Evolutionary conservation across 106 monocot species (phyloP).

Genomic region (Dioscorea zingiberensis): DNA sequence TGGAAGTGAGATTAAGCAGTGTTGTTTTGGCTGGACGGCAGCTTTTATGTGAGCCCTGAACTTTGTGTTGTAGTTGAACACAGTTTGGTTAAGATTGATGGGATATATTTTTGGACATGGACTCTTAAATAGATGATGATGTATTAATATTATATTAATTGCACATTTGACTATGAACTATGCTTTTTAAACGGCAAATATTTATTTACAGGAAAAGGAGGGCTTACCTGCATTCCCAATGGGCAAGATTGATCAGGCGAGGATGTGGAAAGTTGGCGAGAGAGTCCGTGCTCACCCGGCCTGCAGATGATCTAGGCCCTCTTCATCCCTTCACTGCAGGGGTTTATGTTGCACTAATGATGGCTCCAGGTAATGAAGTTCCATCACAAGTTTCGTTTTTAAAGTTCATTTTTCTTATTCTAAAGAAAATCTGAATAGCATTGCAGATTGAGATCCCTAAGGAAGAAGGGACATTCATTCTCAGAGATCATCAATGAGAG

Average conservation of each 20-base stretch:
- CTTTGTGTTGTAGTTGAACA: neutral
- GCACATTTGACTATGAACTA: too few species aligned
- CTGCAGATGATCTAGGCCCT: constrained; percentile 68
- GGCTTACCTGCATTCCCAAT: constrained; percentile 87
- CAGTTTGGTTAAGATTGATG: neutral
- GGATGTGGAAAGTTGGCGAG: constrained; percentile 88
- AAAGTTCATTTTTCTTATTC: neutral
- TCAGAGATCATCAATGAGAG: constrained; percentile 90
- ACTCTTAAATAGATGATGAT: too few species aligned
- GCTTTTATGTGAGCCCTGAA: constrained; percentile 54
- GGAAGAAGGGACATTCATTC: constrained; percentile 84
- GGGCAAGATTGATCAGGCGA: constrained; percentile 85
- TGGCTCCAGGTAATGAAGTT: constrained; percentile 60
- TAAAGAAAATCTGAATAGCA: neutral
- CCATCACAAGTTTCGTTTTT: neutral
- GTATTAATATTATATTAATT: too few species aligned
- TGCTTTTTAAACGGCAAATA: neutral
- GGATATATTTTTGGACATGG: too few species aligned
- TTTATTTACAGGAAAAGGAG: constrained; percentile 57
- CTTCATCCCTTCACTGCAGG: constrained; percentile 83
- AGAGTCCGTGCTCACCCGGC: constrained; percentile 41
- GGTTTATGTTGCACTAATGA: constrained; percentile 78
- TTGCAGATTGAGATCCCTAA: constrained; percentile 70
- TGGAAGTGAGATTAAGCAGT: constrained; percentile 76
- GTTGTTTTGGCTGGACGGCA: constrained; percentile 81